Evolutionary conservation across 1,284 basidiomycete genomes (phyloP), one percentile per base, ranked within the genome.

Genomic region (Rhizopogon parksii): DNA sequence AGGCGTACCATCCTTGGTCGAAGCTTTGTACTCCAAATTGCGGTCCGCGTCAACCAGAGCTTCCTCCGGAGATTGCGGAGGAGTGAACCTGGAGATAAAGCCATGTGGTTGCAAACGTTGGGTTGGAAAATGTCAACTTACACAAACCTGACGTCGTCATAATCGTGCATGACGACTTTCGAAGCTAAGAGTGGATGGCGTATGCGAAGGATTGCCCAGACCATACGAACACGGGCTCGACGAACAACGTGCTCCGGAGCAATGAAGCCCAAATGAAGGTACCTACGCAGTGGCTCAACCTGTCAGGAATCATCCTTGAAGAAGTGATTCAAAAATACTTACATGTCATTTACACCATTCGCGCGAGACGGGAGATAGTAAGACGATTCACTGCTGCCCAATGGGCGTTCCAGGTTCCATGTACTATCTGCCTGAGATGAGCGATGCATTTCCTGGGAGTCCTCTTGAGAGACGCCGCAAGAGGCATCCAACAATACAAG

Each of bases 331-430:
- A 21, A 24, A 40, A 37, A 25, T 36, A 30, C 36, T 62, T 60
- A 88, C 88, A 91, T 90, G 65, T 92, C 88, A 59, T 91, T 91
- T 24, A 90, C 88, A 11, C 88, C 88, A 52, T 72, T 77, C 45
- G 79, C 79, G 17, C 87, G 75, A 3, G 82, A 81, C 1, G 85
- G 87, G 8, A 89, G 72, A 61, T 78, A 90, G 64, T 89, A 90
- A 2, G 84, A 85, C 4, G 75, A 62, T 63, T 87, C 84, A 8
- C 77, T 84, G 53, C 85, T 76, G 6, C 84, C 82, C 56, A 87
- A 70, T 54, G 61, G 68, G 21, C 79, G 70, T 60, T 79, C 74
- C 15, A 56, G 40, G 4, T 37, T 11, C 38, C 39, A 36, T 43
- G 17, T 36, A 30, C 9, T 9, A 17, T 45, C 21, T 35, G 43